A percentile compares a stretch with the other conserved stretches of the same genome.
Evolutionary conservation across 495 filamentous ascomycete genomes (phyloP).

Genomic region (Lasiosphaeria hispida): DNA sequence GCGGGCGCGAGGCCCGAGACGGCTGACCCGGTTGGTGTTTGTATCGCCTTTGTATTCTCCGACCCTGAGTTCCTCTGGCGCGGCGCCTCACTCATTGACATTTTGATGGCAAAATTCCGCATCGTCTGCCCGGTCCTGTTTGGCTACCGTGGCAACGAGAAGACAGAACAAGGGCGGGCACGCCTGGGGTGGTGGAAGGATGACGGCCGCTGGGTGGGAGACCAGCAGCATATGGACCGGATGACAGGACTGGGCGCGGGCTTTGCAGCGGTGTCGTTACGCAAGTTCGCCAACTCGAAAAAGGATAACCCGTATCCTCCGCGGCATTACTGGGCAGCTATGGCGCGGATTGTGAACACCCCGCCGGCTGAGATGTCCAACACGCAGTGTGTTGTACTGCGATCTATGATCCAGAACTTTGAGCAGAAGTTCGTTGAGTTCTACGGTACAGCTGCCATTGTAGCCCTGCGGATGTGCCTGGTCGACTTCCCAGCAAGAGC

Average conservation of each 20-base stretch:
- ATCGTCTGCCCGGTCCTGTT: constrained; percentile 81
- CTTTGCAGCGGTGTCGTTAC: constrained; percentile 73
- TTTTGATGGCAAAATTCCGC: constrained; percentile 84
- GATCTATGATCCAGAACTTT: constrained; percentile 69
- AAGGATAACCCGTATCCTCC: constrained; percentile 75
- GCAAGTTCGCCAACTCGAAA: constrained; percentile 69
- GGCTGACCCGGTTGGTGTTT: constrained; percentile 80
- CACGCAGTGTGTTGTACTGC: constrained; percentile 76
- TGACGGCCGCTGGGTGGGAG: constrained; percentile 54
- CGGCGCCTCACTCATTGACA: constrained; percentile 72
- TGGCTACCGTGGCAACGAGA: constrained; percentile 75
- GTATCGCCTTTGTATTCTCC: constrained; percentile 72
- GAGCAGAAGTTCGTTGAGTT: constrained; percentile 69
- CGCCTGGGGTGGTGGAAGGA: constrained; percentile 76
- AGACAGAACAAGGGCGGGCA: constrained; percentile 62
- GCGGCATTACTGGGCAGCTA: constrained; percentile 71
- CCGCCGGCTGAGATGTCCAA: constrained; percentile 63
- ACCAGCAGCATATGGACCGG: constrained; percentile 69
- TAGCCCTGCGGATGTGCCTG: constrained; percentile 61
- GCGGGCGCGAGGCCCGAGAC: constrained; percentile 63
- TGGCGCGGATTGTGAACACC: constrained; percentile 72
- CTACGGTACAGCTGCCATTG: constrained; percentile 70
- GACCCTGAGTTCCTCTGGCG: constrained; percentile 63
- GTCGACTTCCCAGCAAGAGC: constrained; percentile 63
- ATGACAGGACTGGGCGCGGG: constrained; percentile 85